These are phyloP conservation scores for Aspergillus olivimuriae DNA, from an alignment of 495 filamentous ascomycete species.

Conservation along the genomic window DNA sequence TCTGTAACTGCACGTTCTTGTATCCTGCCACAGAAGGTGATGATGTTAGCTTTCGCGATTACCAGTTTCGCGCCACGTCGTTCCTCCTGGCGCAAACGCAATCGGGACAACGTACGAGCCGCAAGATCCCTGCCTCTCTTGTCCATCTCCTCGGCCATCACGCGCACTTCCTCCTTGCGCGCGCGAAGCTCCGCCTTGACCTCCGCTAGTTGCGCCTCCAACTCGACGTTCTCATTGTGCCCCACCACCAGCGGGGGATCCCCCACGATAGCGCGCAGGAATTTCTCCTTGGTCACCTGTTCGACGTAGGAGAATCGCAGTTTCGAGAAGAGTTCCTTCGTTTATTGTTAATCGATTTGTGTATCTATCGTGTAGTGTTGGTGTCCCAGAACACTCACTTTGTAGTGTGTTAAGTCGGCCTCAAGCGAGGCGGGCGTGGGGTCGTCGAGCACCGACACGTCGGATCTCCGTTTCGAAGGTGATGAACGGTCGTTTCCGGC, in stretches of 20 bases:
- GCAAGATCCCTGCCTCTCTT: slow-evolving; percentile 55
- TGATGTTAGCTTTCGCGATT: slow-evolving; percentile 10
- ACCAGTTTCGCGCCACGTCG: no score
- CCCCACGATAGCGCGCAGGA: slow-evolving; percentile 86
- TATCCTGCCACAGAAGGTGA: slow-evolving; percentile 40
- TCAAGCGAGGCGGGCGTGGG: slow-evolving; percentile 70
- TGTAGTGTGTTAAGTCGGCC: slow-evolving; percentile 84
- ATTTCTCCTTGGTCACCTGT: slow-evolving; percentile 93
- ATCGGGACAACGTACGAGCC: slow-evolving; percentile 26
- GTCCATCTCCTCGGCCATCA: slow-evolving; percentile 67
- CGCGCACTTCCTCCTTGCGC: slow-evolving; percentile 73
- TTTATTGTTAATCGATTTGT: neutral
- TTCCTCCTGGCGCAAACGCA: no score
- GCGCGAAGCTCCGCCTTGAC: slow-evolving; percentile 71
- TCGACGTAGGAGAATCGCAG: slow-evolving; percentile 79
- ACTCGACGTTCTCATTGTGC: slow-evolving; percentile 71
- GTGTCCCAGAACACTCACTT: no score
- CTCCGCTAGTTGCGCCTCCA: slow-evolving; percentile 62
- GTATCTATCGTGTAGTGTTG: neutral
- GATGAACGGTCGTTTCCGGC: slow-evolving; percentile 20
- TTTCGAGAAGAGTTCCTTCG: slow-evolving; percentile 84
- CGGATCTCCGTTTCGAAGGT: slow-evolving; percentile 55
- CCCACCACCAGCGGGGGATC: slow-evolving; percentile 82
- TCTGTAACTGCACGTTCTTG: slow-evolving; percentile 58
- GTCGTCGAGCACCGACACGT: slow-evolving; percentile 63